Percentiles rank a stretch among this genome's conserved stretches.
Evolutionary conservation across 768 basidiomycete species (phyloP).

Genomic region (Peribolospora kevripleyi): DNA sequence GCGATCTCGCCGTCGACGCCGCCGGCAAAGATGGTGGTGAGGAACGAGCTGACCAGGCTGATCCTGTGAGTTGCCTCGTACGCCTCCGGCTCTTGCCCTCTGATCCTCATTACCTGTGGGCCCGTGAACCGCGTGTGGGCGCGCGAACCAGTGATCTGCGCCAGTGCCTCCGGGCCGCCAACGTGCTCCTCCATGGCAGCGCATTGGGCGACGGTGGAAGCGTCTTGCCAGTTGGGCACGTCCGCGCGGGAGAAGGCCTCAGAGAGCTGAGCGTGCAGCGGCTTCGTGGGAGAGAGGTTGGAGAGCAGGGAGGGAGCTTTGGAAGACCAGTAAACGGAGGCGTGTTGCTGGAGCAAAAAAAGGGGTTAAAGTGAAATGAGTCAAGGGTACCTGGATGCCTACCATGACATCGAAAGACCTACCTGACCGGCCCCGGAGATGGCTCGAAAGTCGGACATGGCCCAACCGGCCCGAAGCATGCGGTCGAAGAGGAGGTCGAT

Average conservation of each 20-base stretch:
- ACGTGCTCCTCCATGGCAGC: conserved; percentile 36
- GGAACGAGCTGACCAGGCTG: conserved; percentile 58
- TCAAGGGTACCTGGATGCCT: neutral
- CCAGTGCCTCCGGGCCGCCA: conserved; percentile 45
- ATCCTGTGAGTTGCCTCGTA: conserved; percentile 27
- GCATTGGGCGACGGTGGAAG: conserved; percentile 56
- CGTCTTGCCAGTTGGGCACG: conserved; percentile 79
- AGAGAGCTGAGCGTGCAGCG: conserved; percentile 38
- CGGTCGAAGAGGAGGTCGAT: conserved; percentile 45
- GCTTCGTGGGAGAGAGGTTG: conserved; percentile 28
- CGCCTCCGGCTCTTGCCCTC: conserved; percentile 21
- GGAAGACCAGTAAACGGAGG: conserved; percentile 57
- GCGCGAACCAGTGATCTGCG: conserved; percentile 52
- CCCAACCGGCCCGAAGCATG: neutral
- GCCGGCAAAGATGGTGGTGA: conserved; percentile 45
- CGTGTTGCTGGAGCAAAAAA: conserved; percentile 39
- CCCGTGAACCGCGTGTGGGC: conserved; percentile 78
- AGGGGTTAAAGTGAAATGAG: neutral
- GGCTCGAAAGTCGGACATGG: neutral
- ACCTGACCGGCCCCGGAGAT: conserved; percentile 62
- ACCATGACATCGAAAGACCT: conserved; percentile 9
- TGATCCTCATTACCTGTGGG: conserved; percentile 52
- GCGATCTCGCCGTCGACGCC: conserved; percentile 36
- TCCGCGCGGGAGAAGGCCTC: conserved; percentile 40
- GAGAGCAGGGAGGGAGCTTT: conserved; percentile 31